Conservation (phyloP, 108 stramenopile genomes). For the Nannochloropsis oceanica region DNA sequence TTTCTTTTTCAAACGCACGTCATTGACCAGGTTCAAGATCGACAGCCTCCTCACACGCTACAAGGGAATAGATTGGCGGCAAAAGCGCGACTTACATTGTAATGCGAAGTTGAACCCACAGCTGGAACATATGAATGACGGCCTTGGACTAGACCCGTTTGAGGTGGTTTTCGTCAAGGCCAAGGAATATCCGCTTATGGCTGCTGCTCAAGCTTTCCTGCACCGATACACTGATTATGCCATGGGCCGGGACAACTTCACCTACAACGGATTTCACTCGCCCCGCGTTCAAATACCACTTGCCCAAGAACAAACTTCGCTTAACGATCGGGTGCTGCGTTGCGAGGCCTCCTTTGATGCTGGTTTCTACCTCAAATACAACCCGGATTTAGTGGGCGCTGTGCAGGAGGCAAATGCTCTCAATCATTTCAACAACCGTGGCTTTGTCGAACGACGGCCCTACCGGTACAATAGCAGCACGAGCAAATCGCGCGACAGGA, state of each 20-base stretch:
- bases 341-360: neutral
- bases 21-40: neutral
- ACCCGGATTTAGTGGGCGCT: neutral
- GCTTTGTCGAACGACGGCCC: neutral
- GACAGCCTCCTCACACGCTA: neutral
- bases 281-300: neutral
- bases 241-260: neutral
- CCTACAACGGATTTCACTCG: neutral
- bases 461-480: too few species aligned
- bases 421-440: neutral
- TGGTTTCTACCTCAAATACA: neutral
- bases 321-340: neutral
- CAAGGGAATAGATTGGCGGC: neutral
- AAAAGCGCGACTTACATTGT: neutral
- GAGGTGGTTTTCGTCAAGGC: neutral
- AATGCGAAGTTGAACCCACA: neutral
- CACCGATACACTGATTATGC: neutral
- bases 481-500: too few species aligned
- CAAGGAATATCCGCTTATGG: neutral
- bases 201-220: neutral
- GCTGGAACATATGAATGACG: neutral
- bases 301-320: neutral
- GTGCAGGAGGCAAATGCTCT: neutral
- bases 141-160: neutral
- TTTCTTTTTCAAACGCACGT: too few species aligned